Evolutionary conservation across 1,284 basidiomycete species (phyloP).

Genomic region (Vanrija humicola): DNA sequence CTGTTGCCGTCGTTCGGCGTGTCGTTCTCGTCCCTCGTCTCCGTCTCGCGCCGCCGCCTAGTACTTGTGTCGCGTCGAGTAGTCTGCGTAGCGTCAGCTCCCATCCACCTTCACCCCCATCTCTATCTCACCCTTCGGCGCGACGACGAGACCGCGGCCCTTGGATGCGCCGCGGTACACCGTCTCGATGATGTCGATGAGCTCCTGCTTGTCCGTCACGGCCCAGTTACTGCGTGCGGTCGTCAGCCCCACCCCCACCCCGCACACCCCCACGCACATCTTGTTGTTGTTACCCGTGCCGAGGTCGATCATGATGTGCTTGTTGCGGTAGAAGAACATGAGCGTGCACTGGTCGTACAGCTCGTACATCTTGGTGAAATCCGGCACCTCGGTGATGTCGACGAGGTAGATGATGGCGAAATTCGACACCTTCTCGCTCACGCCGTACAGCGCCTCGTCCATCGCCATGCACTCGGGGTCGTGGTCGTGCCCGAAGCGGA

Average conservation of each 20-base stretch:
- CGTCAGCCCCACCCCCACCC: not conserved
- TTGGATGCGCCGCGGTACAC: constrained; percentile 97
- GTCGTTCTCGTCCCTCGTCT: not conserved
- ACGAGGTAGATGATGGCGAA: constrained; percentile 95
- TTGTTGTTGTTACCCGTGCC: constrained; percentile 99
- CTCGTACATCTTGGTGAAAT: constrained; percentile 81
- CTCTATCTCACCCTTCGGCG: constrained; percentile 72
- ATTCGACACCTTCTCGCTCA: constrained; percentile 95
- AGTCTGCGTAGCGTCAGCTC: constrained; percentile 27
- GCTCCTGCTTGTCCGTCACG: constrained; percentile 94
- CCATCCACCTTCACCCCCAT: not conserved
- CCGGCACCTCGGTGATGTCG: constrained; percentile 95
- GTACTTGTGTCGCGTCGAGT: constrained; percentile 50
- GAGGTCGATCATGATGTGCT: constrained; percentile 99
- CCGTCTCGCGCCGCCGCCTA: constrained; percentile 14
- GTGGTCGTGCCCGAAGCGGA: constrained; percentile 94
- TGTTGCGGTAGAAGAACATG: constrained; percentile 98
- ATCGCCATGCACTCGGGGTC: constrained; percentile 96
- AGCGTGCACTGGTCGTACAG: constrained; percentile 92
- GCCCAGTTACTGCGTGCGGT: constrained; percentile 78
- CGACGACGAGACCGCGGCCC: constrained; percentile 95
- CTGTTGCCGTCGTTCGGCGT: not conserved
- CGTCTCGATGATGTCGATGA: constrained; percentile 98
- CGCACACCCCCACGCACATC: constrained; percentile 57
- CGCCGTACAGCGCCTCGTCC: constrained; percentile 93